Evolutionary conservation across 2,329 filamentous ascomycete species (phyloP), one percentile per base, ranked within the genome.

Genomic region (Dothiorella sarmentorum): DNA sequence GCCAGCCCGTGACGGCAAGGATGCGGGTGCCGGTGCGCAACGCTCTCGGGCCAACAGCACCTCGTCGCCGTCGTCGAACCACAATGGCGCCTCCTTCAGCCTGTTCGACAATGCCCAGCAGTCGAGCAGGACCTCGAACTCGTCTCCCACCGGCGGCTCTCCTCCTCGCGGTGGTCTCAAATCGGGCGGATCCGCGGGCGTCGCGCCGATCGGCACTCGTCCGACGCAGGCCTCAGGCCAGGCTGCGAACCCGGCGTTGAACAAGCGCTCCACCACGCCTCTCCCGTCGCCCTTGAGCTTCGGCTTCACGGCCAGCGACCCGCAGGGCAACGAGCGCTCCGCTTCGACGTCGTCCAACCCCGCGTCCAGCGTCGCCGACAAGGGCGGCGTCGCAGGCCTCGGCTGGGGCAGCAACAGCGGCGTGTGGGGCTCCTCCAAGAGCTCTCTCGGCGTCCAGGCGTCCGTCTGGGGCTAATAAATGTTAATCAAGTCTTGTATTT

Each of bases 141-240:
- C 93, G 0, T 96, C 93, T 22, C 91, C 91, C 9, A 61, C 60
- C 4, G 87, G 87, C 59, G 88, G 85, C 38, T 95, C 91, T 6
- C 89, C 91, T 40, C 89, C 91, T 57, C 85, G 86, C 42, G 82
- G 85, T 62, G 81, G 85, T 55, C 15, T 52, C 26, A 81, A 85
- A 35, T 76, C 80, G 27, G 81, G 76, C 71, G 83, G 62, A 51
- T 82, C 82, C 58, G 80, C 82, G 59, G 81, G 88, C 4, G 91
- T 97, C 56, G 93, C 91, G 20, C 93, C 94, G 17, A 97, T 97
- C 66, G 94, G 94, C 63, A 97, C 93, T 60, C 88, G 94, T 43
- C 93, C 93, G 3, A 82, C 84, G 17, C 82, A 81, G 37, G 81
- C 80, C 31, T 76, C 83, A n/a, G 76, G 77, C 38, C 81, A 83